Evolutionary conservation across 1,139 yeast genomes (phyloP).

Genomic region (Scheffersomyces titani): DNA sequence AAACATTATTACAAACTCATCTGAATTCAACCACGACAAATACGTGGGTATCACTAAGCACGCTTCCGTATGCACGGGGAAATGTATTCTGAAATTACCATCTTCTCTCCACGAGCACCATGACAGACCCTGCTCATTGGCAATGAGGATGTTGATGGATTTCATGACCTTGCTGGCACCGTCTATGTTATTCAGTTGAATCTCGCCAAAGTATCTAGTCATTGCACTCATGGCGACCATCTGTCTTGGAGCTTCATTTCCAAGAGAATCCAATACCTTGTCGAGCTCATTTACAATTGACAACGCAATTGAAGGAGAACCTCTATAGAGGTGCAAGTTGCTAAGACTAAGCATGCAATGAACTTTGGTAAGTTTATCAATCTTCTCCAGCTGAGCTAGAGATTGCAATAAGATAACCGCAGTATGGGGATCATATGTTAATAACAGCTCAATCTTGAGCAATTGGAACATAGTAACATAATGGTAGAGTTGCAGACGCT

Average conservation of each 20-base stretch:
- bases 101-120: conserved; percentile 29
- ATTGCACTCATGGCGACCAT: conserved; percentile 28
- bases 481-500: conserved; percentile 10
- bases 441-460: conserved; percentile 27
- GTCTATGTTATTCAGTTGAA: conserved; percentile 25
- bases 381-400: conserved; percentile 12
- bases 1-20: conserved; percentile 41
- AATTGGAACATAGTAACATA: conserved; percentile 26
- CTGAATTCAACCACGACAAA: conserved; percentile 41
- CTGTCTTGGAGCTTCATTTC: conserved; percentile 24
- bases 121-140: conserved; percentile 16
- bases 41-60: background rate
- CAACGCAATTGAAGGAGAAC: conserved; percentile 23
- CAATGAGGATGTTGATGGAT: conserved; percentile 26
- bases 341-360: conserved; percentile 22
- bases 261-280: conserved; percentile 1
- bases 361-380: conserved; percentile 19
- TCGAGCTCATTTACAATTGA: conserved; percentile 16
- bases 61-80: conserved; percentile 1
- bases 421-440: conserved; percentile 23
- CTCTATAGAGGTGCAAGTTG: conserved; percentile 27
- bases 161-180: conserved; percentile 22
- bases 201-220: conserved; percentile 20
- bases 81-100: conserved; percentile 21
- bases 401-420: conserved; percentile 27